Conservation (phyloP, 108 stramenopile genomes). For the Cyclostephanos tholiformis region DNA sequence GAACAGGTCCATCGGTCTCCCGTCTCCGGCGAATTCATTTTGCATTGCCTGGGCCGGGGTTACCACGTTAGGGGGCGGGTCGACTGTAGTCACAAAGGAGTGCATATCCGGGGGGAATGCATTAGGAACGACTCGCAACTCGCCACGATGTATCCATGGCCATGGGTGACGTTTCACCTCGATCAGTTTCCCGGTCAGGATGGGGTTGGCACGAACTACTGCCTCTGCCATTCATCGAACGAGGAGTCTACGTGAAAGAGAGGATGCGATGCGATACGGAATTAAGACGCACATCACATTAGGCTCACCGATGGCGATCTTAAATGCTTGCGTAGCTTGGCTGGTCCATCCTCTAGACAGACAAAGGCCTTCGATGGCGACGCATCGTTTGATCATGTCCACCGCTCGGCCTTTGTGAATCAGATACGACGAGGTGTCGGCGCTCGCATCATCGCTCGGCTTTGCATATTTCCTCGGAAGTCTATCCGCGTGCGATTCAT, state of each 20-base stretch:
- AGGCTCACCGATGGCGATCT: slow-evolving; percentile 18
- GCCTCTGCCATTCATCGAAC: slow-evolving; percentile 22
- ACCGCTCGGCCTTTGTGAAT: slow-evolving; percentile 50
- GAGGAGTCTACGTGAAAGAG: not conserved
- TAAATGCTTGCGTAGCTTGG: slow-evolving; percentile 44
- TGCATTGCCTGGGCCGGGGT: slow-evolving; percentile 23
- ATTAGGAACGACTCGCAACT: slow-evolving; percentile 35
- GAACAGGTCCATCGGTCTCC: slow-evolving; percentile 28
- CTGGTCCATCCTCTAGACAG: slow-evolving; percentile 44
- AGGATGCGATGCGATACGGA: not conserved
- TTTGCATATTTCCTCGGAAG: slow-evolving; percentile 2
- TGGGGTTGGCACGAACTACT: slow-evolving; percentile 50
- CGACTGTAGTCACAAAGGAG: slow-evolving; percentile 39
- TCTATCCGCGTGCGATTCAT: not conserved
- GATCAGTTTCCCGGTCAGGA: slow-evolving; percentile 47
- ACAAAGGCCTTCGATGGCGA: slow-evolving; percentile 40
- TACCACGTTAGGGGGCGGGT: slow-evolving; percentile 33
- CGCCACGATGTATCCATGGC: slow-evolving; percentile 30
- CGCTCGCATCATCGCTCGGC: not conserved
- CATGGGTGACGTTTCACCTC: slow-evolving; percentile 45
- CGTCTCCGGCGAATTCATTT: not conserved
- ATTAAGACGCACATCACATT: not conserved
- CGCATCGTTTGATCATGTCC: slow-evolving; percentile 51
- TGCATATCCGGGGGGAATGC: slow-evolving; percentile 42
- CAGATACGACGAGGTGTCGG: slow-evolving; percentile 16